Base-by-base conservation (phyloP, 768 basidiomycete species). In the Phallus indusiatus region DNA sequence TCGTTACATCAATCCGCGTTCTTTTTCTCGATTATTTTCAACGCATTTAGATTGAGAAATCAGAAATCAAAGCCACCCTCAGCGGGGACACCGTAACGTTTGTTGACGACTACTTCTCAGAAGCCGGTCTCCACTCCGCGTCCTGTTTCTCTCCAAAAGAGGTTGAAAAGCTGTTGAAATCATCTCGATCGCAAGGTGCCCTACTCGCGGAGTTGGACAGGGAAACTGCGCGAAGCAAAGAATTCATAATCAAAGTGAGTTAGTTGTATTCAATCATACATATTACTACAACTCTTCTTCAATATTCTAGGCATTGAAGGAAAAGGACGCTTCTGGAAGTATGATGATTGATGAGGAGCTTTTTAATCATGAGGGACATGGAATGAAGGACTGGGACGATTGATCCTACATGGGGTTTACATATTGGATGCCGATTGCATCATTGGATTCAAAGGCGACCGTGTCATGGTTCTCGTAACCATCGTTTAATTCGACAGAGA, bases 81-180 rank as follows among this genome's bases (percentile, higher is more conserved):
- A 82, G 84, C 1, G 77, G 79, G 1, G 85, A 81, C 5, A 87
- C 86, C 0, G 88, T 93, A 18, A 83, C 84, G 0, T 90, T 91
- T 70, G 78, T 80, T 17, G 75, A 76, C 42, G 84, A 86, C 66
- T 78, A 81, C 16, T 76, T 80, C 1, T 12, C 42, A 4, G 42
- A 42, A n/a, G 42, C 42, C 12, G 42, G 42, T 42, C 42, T 42
- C n/a, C 46, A 61, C 47, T 18, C 33, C 4, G 60, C 60, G 5
- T 75, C 80, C n/a, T 70, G 74, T 54, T 82, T 85, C 62, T 75
- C 81, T 14, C 79, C 81, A 61, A 74, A 72, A 9, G 80, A 88
- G 55, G 78, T 90, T 11, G 86, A 91, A 60, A 59, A 66, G 0
- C 76, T 83, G 5, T 73, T 91, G 47, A 70, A 65, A 54, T 74